Evolutionary conservation across 495 filamentous ascomycete genomes (phyloP).

Genomic region (Melanomma pulvis-pyrius): DNA sequence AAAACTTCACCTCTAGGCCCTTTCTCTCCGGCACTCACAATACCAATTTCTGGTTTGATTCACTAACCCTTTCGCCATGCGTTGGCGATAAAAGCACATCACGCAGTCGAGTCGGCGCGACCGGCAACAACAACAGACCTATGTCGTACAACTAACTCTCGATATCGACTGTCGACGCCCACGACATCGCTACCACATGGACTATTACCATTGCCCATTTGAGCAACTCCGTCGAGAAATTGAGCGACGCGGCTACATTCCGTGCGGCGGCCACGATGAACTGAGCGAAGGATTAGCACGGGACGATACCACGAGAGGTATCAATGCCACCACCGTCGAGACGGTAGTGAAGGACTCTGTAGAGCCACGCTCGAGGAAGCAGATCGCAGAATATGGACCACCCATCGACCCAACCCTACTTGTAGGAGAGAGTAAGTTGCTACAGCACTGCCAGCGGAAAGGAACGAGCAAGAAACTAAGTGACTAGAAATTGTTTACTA

Average conservation of each 20-base stretch:
- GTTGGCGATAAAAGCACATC: not conserved
- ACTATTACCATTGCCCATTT: constrained; percentile 10
- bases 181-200: not conserved
- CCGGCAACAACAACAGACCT: not conserved
- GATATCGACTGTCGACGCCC: not conserved
- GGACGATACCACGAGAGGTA: constrained; percentile 4
- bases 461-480: too few species aligned
- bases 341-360: not conserved
- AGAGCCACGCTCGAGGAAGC: not conserved
- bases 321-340: constrained; percentile 9
- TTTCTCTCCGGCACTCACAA: too few species aligned
- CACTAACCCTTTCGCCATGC: not conserved
- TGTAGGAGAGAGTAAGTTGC: constrained; percentile 13
- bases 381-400: not conserved
- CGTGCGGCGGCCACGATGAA: not conserved
- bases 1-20: too few species aligned
- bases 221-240: constrained; percentile 8
- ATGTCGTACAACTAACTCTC: not conserved
- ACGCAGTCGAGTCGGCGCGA: not conserved
- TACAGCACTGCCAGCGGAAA: not conserved
- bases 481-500: constrained; percentile 7
- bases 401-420: not conserved
- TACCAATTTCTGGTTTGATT: too few species aligned
- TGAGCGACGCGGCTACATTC: constrained; percentile 3
- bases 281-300: constrained; percentile 1